Evolutionary conservation across 1,139 yeast genomes (phyloP), one percentile per base, ranked within the genome.

Genomic region (Suhomyces chickasaworum): DNA sequence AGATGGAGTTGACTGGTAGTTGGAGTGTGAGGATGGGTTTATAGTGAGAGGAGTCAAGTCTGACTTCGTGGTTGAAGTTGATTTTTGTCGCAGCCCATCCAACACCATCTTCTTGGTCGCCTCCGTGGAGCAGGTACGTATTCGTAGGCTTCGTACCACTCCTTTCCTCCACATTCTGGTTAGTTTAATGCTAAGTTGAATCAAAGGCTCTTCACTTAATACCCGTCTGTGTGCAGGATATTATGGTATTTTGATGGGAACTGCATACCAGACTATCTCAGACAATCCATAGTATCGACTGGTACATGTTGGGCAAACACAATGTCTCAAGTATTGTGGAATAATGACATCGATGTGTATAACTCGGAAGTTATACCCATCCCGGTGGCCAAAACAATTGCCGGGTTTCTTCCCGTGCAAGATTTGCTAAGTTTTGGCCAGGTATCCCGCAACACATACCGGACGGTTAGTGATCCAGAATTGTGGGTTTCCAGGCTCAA

Each of bases 401-500:
- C 75, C n/a, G 57, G 59, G 49, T 65, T 71, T 52, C 55, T 75
- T 36, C 61, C 69, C 8, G 57, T 75, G 4, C 68, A 63, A 13
- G 80, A 74, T 46, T 58, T 75, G 33, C 44, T 73, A 20, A 53
- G 61, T 17, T 75, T 75, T 51, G 60, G 70, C 8, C 61, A 56
- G 35, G 70, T 72, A 3, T 73, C 78, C 13, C 63, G 60, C 48
- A 75, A 75, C 52, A 64, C 78, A 1, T 59, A 66, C 49, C 61
- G 60, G 33, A 66, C 77, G 1, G 75, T 63, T 30, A 64, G 63
- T 49, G 69, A 74, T 47, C 69, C 73, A 6, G 58, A 60, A 13
- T 59, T 81, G 20, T 86, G 91, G 91, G 59, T 75, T 4, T 55
- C 68, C 4, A 72, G 77, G 57, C 65, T 86, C 43, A 66, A 62